These are phyloP conservation scores for Mycena filopes DNA, from an alignment of 768 basidiomycete species.

Conservation along the genomic window DNA sequence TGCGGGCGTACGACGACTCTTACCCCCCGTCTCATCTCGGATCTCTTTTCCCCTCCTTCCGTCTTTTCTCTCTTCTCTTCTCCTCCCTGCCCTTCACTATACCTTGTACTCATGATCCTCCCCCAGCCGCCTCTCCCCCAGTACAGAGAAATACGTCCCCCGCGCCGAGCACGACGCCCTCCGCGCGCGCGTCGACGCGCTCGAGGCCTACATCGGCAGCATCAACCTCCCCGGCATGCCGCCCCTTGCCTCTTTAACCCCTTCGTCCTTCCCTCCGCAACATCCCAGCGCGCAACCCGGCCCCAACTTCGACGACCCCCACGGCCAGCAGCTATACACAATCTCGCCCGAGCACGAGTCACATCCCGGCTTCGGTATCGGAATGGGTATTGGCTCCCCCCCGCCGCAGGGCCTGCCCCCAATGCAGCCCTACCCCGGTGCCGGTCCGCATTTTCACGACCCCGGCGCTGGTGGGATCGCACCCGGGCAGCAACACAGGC, in stretches of 20 bases:
- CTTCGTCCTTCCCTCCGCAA: no score
- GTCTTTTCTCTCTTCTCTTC: no score
- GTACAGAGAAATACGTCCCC: constrained; percentile 84
- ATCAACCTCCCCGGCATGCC: background rate
- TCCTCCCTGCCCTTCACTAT: no score
- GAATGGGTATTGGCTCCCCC: no score
- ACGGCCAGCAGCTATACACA: background rate
- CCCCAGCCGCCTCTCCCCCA: constrained; percentile 3
- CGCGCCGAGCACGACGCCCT: constrained; percentile 83
- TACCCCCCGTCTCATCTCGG: no score
- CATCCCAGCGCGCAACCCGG: background rate
- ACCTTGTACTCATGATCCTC: no score
- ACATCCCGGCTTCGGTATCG: no score
- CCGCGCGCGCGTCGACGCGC: constrained; percentile 68
- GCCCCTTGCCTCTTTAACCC: no score
- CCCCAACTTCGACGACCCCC: background rate
- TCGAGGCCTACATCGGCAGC: constrained; percentile 54
- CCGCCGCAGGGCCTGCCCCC: background rate
- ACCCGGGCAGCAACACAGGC: background rate
- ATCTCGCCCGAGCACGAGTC: background rate
- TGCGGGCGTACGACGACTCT: no score
- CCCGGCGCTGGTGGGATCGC: background rate
- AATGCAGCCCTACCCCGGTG: background rate
- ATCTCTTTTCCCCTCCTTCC: no score
- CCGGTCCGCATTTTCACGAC: no score